phyloP scores from a whole-genome alignment of 495 filamentous ascomycete species.

The Penicillium soppii region DNA sequence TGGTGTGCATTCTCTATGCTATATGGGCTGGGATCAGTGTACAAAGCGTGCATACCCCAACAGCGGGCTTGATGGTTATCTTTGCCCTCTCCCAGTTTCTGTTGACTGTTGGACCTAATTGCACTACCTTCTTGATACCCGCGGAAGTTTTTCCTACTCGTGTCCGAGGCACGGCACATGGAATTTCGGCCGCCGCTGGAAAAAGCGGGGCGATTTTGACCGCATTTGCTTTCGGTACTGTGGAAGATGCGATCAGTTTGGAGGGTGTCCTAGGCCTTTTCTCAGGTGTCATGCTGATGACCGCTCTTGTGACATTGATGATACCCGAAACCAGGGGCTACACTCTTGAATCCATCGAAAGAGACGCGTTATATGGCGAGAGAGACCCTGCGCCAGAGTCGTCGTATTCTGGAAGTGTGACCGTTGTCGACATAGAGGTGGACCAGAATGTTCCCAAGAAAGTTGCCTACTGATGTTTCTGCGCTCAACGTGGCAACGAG shows the following conservation, averaged over 20 bases:
- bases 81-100: conserved; percentile 30
- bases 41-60: conserved; percentile 24
- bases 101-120: conserved; percentile 30
- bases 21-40: conserved; percentile 32
- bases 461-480: too few relatives aligned
- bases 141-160: conserved; percentile 29
- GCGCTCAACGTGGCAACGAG: too few relatives aligned
- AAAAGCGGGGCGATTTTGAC: conserved; percentile 27
- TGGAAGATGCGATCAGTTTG: conserved; percentile 22
- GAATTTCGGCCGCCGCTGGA: conserved; percentile 25
- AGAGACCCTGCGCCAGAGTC: not conserved
- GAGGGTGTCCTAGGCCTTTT: conserved; percentile 27
- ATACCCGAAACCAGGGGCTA: conserved; percentile 25
- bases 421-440: not conserved
- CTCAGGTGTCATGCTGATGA: conserved; percentile 26
- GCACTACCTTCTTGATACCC: conserved; percentile 31
- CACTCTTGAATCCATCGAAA: conserved; percentile 30
- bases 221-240: conserved; percentile 26
- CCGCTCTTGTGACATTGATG: conserved; percentile 22
- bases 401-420: not conserved
- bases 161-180: conserved; percentile 27
- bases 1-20: conserved; percentile 30
- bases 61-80: conserved; percentile 28
- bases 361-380: conserved; percentile 12
- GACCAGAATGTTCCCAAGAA: too few relatives aligned